Conservation (phyloP, 768 basidiomycete species). For the Neoboletus magnificus region DNA sequence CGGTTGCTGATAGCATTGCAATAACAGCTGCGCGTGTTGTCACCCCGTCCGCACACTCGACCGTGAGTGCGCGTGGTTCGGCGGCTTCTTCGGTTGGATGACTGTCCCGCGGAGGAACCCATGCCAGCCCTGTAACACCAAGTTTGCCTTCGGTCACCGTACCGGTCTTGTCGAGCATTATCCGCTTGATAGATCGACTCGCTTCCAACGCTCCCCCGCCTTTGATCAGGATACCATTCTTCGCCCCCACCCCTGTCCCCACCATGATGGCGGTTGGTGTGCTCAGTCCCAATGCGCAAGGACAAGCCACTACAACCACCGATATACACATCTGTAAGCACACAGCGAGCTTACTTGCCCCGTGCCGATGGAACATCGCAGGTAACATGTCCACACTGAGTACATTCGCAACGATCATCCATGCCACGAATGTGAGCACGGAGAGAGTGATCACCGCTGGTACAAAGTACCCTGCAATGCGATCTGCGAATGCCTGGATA, state of each 20-base stretch:
- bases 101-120: constrained; percentile 50
- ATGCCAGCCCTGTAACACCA: constrained; percentile 69
- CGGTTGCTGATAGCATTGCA: constrained; percentile 80
- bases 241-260: constrained; percentile 93
- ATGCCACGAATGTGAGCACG: constrained; percentile 72
- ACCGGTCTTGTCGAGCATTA: constrained; percentile 96
- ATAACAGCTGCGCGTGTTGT: constrained; percentile 61
- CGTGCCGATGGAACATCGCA: constrained; percentile 78
- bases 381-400: constrained; percentile 63
- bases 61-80: constrained; percentile 11
- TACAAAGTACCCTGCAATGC: constrained; percentile 92
- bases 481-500: constrained; percentile 95
- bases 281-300: constrained; percentile 92
- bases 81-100: constrained; percentile 15
- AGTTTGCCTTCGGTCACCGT: constrained; percentile 96
- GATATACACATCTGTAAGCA: constrained; percentile 97
- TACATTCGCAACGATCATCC: constrained; percentile 72
- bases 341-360: constrained; percentile 81
- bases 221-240: constrained; percentile 98
- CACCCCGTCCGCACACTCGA: constrained; percentile 54
- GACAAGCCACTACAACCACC: constrained; percentile 97
- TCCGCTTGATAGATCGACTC: constrained; percentile 72
- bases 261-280: constrained; percentile 99
- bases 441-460: constrained; percentile 86
- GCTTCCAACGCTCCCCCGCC: constrained; percentile 94